Conservation (phyloP, 441 rosid genomes). For the Adansonia grandidieri region DNA sequence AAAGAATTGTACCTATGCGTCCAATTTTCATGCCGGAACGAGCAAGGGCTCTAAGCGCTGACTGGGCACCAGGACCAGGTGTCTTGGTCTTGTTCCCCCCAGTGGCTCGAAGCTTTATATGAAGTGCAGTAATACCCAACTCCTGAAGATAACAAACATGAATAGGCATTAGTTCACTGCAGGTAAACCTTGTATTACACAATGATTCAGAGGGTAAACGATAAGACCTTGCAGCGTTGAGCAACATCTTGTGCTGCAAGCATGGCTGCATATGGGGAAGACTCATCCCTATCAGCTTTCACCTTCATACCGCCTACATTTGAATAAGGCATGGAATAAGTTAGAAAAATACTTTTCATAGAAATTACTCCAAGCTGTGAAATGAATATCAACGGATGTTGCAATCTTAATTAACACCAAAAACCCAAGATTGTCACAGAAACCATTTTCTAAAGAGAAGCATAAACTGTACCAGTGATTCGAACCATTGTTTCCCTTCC, state of each 20-base stretch:
- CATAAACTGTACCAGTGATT: not conserved
- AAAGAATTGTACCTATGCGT: conserved; percentile 53
- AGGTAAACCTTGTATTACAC: not conserved
- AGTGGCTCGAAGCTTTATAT: conserved; percentile 70
- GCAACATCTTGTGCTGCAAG: conserved; percentile 12
- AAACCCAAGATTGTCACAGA: not conserved
- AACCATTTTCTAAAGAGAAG: not conserved
- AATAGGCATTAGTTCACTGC: not conserved
- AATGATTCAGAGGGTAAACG: not conserved
- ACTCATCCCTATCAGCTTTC: conserved; percentile 4
- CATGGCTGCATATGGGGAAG: conserved; percentile 10
- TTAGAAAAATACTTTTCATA: not conserved
- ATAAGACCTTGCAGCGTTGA: conserved; percentile 7
- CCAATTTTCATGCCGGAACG: conserved; percentile 81
- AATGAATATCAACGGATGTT: not conserved
- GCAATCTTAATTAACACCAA: not conserved
- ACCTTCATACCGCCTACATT: conserved; percentile 1
- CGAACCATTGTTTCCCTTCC: conserved; percentile 13
- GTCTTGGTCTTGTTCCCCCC: conserved; percentile 81
- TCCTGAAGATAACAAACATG: conserved; percentile 40
- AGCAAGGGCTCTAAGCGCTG: conserved; percentile 75
- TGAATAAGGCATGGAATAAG: not conserved
- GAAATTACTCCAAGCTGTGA: not conserved
- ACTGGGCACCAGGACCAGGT: conserved; percentile 79
- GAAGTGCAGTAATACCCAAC: conserved; percentile 70